phyloP scores from a whole-genome alignment of 352 stramenopile species.

The Pythium monospermum region DNA sequence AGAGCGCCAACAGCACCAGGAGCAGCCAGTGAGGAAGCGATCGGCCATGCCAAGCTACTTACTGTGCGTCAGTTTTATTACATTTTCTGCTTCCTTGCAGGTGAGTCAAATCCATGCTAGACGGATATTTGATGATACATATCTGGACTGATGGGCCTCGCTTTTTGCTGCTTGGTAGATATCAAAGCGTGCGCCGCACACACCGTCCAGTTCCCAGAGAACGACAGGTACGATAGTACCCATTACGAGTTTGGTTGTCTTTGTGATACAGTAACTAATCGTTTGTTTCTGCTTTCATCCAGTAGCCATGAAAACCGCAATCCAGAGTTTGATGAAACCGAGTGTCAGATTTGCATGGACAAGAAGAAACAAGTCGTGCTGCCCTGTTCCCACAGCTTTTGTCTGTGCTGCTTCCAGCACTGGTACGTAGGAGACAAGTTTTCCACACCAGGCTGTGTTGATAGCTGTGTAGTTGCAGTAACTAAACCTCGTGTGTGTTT shows the following conservation, averaged over 20 bases:
- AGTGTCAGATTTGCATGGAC: constrained; percentile 86
- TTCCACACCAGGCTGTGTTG: too few species aligned
- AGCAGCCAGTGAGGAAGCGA: constrained; percentile 30
- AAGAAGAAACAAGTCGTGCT: constrained; percentile 76
- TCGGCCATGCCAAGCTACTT: constrained; percentile 59
- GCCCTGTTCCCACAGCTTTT: constrained; percentile 76
- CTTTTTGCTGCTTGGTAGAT: constrained; percentile 23
- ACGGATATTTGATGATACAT: constrained; percentile 2
- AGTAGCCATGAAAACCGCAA: constrained; percentile 16
- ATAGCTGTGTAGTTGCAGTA: too few species aligned
- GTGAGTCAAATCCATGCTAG: constrained; percentile 5
- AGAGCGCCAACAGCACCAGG: too few species aligned
- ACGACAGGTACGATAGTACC: constrained; percentile 18
- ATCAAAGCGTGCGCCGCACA: constrained; percentile 61
- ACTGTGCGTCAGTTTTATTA: constrained; percentile 78
- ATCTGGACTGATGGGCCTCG: neutral
- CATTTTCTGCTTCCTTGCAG: constrained; percentile 75
- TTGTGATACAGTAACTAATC: neutral
- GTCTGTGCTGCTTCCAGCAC: constrained; percentile 69
- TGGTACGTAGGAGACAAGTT: too few species aligned
- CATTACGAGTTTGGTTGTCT: neutral
- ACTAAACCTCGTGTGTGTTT: neutral
- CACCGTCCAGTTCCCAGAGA: constrained; percentile 50
- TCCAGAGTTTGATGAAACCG: constrained; percentile 64
- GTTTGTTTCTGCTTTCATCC: neutral